phyloP scores from a whole-genome alignment of 192 early-diverging fungal genomes.

The Gryganskiella cystojenkinii region DNA sequence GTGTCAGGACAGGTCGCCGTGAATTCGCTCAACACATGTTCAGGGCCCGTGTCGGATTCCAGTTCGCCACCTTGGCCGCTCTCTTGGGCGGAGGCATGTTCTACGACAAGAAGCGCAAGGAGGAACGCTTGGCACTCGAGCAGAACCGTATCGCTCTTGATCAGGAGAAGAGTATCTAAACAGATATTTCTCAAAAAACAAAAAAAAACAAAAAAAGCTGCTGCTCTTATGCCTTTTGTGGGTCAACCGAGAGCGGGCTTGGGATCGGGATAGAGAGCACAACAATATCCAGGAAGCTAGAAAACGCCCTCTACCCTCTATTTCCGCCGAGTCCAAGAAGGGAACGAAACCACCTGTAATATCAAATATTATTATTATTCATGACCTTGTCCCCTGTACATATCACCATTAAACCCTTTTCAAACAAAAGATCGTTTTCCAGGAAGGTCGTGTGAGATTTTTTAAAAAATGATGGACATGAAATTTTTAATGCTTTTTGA shows the following conservation, averaged over 20 bases:
- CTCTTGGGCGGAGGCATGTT: constrained; percentile 44
- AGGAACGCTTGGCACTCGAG: constrained; percentile 31
- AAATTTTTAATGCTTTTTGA: background rate
- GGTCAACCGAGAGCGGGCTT: no score
- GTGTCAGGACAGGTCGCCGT: constrained; percentile 52
- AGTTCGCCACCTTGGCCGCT: constrained; percentile 43
- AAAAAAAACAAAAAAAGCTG: background rate
- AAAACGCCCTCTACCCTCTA: background rate
- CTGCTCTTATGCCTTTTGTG: background rate
- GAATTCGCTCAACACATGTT: constrained; percentile 54
- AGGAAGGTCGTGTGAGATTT: background rate
- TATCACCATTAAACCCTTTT: no score
- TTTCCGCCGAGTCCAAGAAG: no score
- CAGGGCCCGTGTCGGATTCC: constrained; percentile 52
- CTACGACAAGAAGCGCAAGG: constrained; percentile 54
- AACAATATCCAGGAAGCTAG: no score
- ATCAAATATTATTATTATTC: no score
- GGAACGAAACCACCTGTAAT: no score
- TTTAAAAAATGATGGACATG: background rate
- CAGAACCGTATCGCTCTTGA: constrained; percentile 10
- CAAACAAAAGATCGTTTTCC: no score
- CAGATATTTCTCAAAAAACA: background rate
- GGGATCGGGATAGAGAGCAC: no score
- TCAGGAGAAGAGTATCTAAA: constrained; percentile 10
- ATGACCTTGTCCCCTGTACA: no score